These are phyloP conservation scores for Melianthus villosus DNA, from an alignment of 441 rosid species.

Conservation along the genomic window DNA sequence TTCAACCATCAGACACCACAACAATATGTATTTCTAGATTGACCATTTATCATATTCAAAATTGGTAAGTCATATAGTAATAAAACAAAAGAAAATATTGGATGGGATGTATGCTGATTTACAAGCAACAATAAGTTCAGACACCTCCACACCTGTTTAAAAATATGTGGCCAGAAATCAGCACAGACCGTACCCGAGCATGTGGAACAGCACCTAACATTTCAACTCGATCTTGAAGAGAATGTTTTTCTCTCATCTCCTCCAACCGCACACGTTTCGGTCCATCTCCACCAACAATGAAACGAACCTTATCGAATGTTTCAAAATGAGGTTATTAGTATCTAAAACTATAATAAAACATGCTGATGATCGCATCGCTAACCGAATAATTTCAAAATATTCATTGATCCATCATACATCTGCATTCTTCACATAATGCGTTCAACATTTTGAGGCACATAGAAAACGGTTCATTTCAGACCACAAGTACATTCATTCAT, in stretches of 20 bases:
- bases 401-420: no score
- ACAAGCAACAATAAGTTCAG: neutral
- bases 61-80: no score
- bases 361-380: no score
- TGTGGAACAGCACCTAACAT: slow-evolving; percentile 95
- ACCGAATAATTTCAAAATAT: no score
- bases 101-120: neutral
- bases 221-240: slow-evolving; percentile 91
- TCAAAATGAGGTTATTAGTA: slow-evolving; percentile 9
- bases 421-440: no score
- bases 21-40: no score
- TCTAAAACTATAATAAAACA: no score
- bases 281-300: slow-evolving; percentile 92
- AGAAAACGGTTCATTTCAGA: no score
- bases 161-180: slow-evolving; percentile 81
- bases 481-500: no score
- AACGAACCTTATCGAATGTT: slow-evolving; percentile 48
- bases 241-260: slow-evolving; percentile 96
- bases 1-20: no score
- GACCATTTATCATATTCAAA: neutral
- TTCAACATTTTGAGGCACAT: no score
- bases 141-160: slow-evolving; percentile 55
- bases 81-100: no score
- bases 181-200: slow-evolving; percentile 69
- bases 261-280: slow-evolving; percentile 86